These are phyloP conservation scores for Linanthus parryae DNA, from an alignment of 148 eudicot genomes.

Conservation along the genomic window DNA sequence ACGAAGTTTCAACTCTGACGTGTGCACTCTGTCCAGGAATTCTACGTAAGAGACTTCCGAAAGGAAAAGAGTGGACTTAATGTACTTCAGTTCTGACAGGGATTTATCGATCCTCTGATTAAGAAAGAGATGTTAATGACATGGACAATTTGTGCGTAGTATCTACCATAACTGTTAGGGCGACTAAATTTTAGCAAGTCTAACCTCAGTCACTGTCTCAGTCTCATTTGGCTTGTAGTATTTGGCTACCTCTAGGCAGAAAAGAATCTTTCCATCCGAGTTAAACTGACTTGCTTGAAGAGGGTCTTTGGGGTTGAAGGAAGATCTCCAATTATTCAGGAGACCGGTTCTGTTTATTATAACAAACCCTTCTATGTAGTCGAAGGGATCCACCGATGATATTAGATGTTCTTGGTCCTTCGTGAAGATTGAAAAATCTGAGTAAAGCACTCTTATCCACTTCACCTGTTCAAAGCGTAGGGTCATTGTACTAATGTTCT, in stretches of 20 bases:
- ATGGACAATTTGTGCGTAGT: not conserved
- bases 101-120: conserved; percentile 7
- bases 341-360: conserved; percentile 80
- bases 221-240: conserved; percentile 58
- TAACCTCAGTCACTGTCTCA: conserved; percentile 48
- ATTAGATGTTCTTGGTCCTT: conserved; percentile 85
- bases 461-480: conserved; percentile 47
- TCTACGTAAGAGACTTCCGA: conserved; percentile 45
- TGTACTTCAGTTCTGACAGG: conserved; percentile 2
- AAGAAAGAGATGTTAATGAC: not conserved
- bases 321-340: conserved; percentile 72
- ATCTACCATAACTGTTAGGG: not conserved
- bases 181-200: conserved; percentile 1
- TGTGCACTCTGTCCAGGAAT: conserved; percentile 81
- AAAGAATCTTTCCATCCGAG: conserved; percentile 76
- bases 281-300: conserved; percentile 57
- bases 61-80: conserved; percentile 4
- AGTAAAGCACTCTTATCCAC: conserved; percentile 87
- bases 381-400: conserved; percentile 53
- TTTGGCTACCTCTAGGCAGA: conserved; percentile 86
- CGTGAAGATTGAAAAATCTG: conserved; percentile 63
- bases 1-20: conserved; percentile 60
- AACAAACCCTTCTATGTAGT: conserved; percentile 90
- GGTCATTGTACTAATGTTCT: not conserved
- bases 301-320: conserved; percentile 77